Percentiles rank a stretch among this genome's conserved stretches.
Evolutionary conservation across 2,329 filamentous ascomycete species (phyloP).

Genomic region (Dactylellina leptospora): DNA sequence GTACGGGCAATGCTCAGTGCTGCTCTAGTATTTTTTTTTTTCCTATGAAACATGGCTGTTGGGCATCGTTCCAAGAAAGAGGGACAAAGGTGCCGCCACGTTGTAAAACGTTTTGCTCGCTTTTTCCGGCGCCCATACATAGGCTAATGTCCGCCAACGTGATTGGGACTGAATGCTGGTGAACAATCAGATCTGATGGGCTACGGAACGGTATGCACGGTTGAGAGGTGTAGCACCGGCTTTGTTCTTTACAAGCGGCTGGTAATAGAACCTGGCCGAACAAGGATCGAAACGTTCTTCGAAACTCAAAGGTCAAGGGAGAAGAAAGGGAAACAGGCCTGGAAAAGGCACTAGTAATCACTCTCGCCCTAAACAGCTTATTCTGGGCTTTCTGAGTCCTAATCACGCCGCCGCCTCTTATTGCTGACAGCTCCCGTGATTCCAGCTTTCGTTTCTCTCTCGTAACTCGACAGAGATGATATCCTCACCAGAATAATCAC

Average conservation of each 20-base stretch:
- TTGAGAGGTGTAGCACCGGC: neutral
- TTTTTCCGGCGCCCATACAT: conserved; percentile 31
- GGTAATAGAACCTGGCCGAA: conserved; percentile 21
- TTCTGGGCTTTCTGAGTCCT: conserved; percentile 21
- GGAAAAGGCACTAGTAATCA: conserved; percentile 22
- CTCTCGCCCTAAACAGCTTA: conserved; percentile 14
- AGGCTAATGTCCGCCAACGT: conserved; percentile 40
- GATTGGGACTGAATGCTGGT: too few species aligned
- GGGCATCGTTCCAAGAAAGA: conserved; percentile 26
- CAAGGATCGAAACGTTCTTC: conserved; percentile 34
- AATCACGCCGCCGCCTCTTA: conserved; percentile 42
- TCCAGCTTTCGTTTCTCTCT: conserved; percentile 25
- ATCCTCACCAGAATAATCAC: conserved; percentile 25
- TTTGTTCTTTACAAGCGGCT: conserved; percentile 32
- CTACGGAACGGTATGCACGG: neutral
- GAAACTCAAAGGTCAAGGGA: conserved; percentile 16
- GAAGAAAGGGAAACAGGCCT: too few species aligned
- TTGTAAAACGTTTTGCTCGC: conserved; percentile 52
- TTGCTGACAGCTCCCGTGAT: conserved; percentile 52
- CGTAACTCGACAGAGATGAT: conserved; percentile 13
- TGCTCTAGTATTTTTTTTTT: too few species aligned
- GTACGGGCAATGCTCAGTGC: too few species aligned
- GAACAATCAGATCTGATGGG: neutral
- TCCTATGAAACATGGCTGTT: conserved; percentile 39
- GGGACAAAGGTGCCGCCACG: conserved; percentile 44